Conservation (phyloP, 2,329 filamentous ascomycete species). For the Cyphellophora europaea region DNA sequence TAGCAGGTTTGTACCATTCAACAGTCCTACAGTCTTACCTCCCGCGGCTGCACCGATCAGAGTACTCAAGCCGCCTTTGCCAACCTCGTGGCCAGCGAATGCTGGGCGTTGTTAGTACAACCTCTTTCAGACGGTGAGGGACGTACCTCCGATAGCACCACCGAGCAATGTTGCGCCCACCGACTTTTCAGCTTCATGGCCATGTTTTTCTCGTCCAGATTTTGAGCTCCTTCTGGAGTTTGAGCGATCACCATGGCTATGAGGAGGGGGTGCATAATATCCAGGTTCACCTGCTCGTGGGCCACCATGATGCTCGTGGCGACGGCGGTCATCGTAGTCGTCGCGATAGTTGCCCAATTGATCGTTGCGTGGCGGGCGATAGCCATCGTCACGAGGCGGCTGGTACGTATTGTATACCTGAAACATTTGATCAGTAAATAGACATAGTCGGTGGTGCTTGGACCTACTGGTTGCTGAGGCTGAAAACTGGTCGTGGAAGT, state of each 20-base stretch:
- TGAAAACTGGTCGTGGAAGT: not conserved
- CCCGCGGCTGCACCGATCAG: not conserved
- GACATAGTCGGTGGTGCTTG: slow-evolving; percentile 2
- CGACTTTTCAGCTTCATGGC: slow-evolving; percentile 24
- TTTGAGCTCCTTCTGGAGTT: slow-evolving; percentile 8
- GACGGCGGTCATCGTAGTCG: slow-evolving; percentile 8
- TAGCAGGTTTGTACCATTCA: slow-evolving; percentile 2
- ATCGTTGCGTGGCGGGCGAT: slow-evolving; percentile 14
- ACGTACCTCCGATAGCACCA: slow-evolving; percentile 25
- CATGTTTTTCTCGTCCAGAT: slow-evolving; percentile 10
- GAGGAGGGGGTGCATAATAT: slow-evolving; percentile 9
- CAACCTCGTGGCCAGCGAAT: slow-evolving; percentile 17
- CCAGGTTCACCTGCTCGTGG: slow-evolving; percentile 5
- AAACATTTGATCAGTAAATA: not conserved
- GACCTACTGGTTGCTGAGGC: slow-evolving; percentile 7
- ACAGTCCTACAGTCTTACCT: slow-evolving; percentile 4
- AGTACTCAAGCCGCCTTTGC: slow-evolving; percentile 9
- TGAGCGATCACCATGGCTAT: slow-evolving; percentile 9
- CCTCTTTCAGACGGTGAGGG: not conserved
- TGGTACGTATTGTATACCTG: slow-evolving; percentile 7
- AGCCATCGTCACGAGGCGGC: slow-evolving; percentile 15
- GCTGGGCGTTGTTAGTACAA: not conserved
- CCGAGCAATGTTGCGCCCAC: slow-evolving; percentile 28
- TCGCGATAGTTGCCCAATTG: slow-evolving; percentile 11
- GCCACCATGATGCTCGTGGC: slow-evolving; percentile 5